phyloP scores from a whole-genome alignment of 768 basidiomycete species.

The Sarcodon sp. region DNA sequence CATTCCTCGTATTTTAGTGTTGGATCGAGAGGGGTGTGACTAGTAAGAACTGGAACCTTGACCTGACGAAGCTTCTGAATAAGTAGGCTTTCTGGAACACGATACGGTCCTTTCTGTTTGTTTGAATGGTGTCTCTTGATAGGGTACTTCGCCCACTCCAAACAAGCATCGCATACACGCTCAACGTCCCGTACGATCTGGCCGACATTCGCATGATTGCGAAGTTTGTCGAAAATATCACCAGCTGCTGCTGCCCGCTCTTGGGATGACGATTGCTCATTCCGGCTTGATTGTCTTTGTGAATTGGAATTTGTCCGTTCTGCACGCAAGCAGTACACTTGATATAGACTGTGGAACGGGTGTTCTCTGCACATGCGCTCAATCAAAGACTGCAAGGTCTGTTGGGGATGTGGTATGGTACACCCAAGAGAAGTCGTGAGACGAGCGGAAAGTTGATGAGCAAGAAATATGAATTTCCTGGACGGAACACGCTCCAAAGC shows the following conservation, averaged over 20 bases:
- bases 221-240: slow-evolving; percentile 44
- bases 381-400: slow-evolving; percentile 49
- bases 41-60: slow-evolving; percentile 78
- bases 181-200: slow-evolving; percentile 41
- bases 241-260: slow-evolving; percentile 57
- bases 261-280: slow-evolving; percentile 28
- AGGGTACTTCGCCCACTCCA: slow-evolving; percentile 61
- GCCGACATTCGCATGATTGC: slow-evolving; percentile 23
- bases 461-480: slow-evolving; percentile 80
- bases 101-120: neutral
- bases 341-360: slow-evolving; percentile 89
- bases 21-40: slow-evolving; percentile 52
- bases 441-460: slow-evolving; percentile 90
- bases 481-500: slow-evolving; percentile 61
- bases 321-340: slow-evolving; percentile 63
- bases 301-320: slow-evolving; percentile 12
- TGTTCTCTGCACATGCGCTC: slow-evolving; percentile 78
- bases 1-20: slow-evolving; percentile 56
- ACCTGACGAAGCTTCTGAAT: slow-evolving; percentile 40
- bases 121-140: neutral
- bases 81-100: slow-evolving; percentile 30
- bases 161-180: slow-evolving; percentile 45
- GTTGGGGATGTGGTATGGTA: slow-evolving; percentile 29
- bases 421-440: slow-evolving; percentile 32
- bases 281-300: slow-evolving; percentile 31